Base-by-base conservation (phyloP, 345 rosid genomes). In the Melastoma malabathricum region DNA sequence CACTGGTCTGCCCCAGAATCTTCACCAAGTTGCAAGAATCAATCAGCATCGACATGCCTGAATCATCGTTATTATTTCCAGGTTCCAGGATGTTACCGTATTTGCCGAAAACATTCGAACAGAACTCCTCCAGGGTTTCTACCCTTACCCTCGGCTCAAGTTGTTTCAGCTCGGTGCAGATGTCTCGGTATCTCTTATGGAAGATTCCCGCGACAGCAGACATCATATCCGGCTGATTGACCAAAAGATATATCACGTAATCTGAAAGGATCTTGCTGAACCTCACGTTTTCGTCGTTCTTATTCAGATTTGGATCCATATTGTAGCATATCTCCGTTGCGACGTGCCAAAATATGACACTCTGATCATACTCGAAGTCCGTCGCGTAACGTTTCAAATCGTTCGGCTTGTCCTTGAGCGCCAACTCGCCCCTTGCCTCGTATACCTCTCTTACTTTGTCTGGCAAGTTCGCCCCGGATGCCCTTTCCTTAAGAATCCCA, bases 81-180 rank as follows among this genome's bases (percentile, higher is more conserved):
- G 5, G 23, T 0, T 13, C 23, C 50, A 29, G 9, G 38, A 29
- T 6, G 38, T 10, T 10, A 29, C 6, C 9, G 50, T 4, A 1
- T 16, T 23, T 13, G 2, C 0, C 0, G 50, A 47, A 14, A 19
- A 47, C 15, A 6, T 47, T 1, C 27, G 0, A 0, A 23, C 50
- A 19, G 4, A 23, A 1, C 7, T 0, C 23, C 10, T 47, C 2
- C 23, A 3, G 18, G 10, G 2, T 0, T 10, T 18, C 2, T 15
- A 0, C 0, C 2, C 3, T 0, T 13, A n/a, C 14, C 9, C 23
- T 47, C 18, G 7, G 5, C 0, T 17, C 0, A 0, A 47, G 14
- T n/a, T 23, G 10, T 23, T 47, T 12, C 2, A 23, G 2, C 23
- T 47, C 23, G 0, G 18, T 23, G 0, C 50, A 47, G 1, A 23